Evolutionary conservation across 352 stramenopile species (phyloP).

Genomic region (Aphanomyces cochlioides): DNA sequence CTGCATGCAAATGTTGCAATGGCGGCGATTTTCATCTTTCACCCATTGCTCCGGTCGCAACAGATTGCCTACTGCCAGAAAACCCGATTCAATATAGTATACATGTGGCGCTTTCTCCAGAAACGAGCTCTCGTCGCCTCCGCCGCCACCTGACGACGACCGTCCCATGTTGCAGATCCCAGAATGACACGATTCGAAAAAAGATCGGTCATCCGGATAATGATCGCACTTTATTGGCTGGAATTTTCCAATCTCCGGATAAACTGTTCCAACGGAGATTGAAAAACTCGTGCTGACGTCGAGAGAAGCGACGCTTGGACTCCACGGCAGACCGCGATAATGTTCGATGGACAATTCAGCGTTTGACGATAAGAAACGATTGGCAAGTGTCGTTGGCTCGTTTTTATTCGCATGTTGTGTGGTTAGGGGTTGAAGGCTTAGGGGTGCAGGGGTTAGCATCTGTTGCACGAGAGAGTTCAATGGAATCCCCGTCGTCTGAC

Average conservation of each 20-base stretch:
- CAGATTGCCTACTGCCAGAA: slow-evolving; percentile 66
- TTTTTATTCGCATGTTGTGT: too few relatives aligned
- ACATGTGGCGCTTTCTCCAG: slow-evolving; percentile 27
- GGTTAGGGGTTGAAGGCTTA: too few relatives aligned
- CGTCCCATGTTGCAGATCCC: slow-evolving; percentile 1
- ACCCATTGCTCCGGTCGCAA: slow-evolving; percentile 67
- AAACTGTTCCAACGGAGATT: not conserved
- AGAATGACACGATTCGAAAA: slow-evolving; percentile 11
- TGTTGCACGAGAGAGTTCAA: too few relatives aligned
- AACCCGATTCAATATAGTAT: slow-evolving; percentile 70
- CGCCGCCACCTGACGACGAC: not conserved
- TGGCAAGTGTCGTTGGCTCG: too few relatives aligned
- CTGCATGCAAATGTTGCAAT: slow-evolving; percentile 79
- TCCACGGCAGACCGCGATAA: too few relatives aligned
- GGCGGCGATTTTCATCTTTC: slow-evolving; percentile 58
- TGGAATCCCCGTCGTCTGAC: too few relatives aligned
- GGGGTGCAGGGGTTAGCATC: too few relatives aligned
- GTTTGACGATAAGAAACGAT: too few relatives aligned
- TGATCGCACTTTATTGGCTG: not conserved
- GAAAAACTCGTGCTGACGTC: not conserved
- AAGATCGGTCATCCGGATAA: slow-evolving; percentile 17
- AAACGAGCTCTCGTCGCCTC: not conserved
- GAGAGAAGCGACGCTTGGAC: too few relatives aligned
- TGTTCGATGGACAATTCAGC: too few relatives aligned
- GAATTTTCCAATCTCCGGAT: not conserved